These are phyloP conservation scores for Austroboletus novae-zelandiae DNA, from an alignment of 1,284 basidiomycete species.

Conservation along the genomic window DNA sequence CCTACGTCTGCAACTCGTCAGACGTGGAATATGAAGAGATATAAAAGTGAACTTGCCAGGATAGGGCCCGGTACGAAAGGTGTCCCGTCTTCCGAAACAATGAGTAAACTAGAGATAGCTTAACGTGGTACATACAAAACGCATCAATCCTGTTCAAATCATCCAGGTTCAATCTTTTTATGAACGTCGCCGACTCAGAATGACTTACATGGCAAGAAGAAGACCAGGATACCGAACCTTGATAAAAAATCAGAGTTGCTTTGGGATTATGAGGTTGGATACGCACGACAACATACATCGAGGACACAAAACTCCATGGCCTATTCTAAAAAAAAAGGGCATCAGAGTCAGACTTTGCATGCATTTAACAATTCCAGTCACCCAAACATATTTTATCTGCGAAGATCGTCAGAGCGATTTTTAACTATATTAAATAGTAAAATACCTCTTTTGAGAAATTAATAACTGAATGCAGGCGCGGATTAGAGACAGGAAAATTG, in stretches of 20 bases:
- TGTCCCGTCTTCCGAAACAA: slow-evolving; percentile 7
- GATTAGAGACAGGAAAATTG: neutral
- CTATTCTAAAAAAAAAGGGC: slow-evolving; percentile 8
- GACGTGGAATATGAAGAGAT: neutral
- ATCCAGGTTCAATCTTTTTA: neutral
- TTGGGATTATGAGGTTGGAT: neutral
- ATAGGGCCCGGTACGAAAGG: slow-evolving; percentile 18
- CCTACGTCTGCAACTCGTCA: slow-evolving; percentile 13
- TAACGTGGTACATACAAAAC: slow-evolving; percentile 9
- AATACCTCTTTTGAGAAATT: slow-evolving; percentile 16
- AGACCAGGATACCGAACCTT: slow-evolving; percentile 22
- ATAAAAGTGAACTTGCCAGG: slow-evolving; percentile 2
- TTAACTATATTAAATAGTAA: neutral
- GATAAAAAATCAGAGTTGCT: neutral
- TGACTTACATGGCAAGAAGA: slow-evolving; percentile 10
- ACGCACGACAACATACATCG: slow-evolving; percentile 20
- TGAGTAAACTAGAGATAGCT: neutral
- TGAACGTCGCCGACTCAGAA: neutral
- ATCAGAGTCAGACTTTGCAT: slow-evolving; percentile 2
- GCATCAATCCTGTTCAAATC: slow-evolving; percentile 3
- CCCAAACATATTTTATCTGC: slow-evolving; percentile 20
- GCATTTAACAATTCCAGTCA: slow-evolving; percentile 1
- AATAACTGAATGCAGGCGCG: slow-evolving; percentile 11
- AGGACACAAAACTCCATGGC: slow-evolving; percentile 18
- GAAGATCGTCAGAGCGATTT: neutral